Evolutionary conservation across 1,139 yeast species (phyloP), one percentile per base, ranked within the genome.

Genomic region (Sugiyamaella pinicola): DNA sequence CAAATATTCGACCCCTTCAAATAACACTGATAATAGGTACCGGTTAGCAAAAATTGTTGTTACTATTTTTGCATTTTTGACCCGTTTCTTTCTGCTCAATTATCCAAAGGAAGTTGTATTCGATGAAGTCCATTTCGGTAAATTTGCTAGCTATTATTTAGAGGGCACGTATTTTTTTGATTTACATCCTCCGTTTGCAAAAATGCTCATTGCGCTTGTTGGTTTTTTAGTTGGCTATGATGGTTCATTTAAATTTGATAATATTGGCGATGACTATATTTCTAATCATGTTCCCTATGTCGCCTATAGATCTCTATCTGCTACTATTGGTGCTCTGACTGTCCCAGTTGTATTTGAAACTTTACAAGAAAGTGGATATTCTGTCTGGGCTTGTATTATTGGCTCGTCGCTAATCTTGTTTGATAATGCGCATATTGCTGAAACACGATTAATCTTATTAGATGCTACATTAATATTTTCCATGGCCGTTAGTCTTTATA

Each of bases 141-240:
- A 83, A 3, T 82, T 82, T 66, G 84, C 93, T 49, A 77, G 82
- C 54, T 76, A 79, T 55, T 88, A 86, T 71, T 69, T 76, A 57
- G 72, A 72, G 39, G 87, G 89, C n/a, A 74, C 77, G 41, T 84
- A 87, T 70, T 95, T 89, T 70, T 93, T 95, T 69, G 99, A 95
- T 71, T 81, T 95, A 55, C 99, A 95, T 71, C 99, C 99, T 37
- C 99, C 99, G 17, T 86, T 95, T 72, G 99, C 97, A 49, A 95
- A 95, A 71, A 76, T 95, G 70, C 77, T 91, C 61, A 87, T 90
- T 72, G 99, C 98, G 0, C 80, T 83, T 56, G 93, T 85, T 45
- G 99, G 99, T 34, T 90, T 85, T 80, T 68, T 93, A 40, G 82
- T 85, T 54, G 96, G 97, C 1, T 95, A 88, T 68, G 85, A 87